Base-by-base conservation (phyloP, 371 early-diverging fungal genomes). In the Circinella umbellata region DNA sequence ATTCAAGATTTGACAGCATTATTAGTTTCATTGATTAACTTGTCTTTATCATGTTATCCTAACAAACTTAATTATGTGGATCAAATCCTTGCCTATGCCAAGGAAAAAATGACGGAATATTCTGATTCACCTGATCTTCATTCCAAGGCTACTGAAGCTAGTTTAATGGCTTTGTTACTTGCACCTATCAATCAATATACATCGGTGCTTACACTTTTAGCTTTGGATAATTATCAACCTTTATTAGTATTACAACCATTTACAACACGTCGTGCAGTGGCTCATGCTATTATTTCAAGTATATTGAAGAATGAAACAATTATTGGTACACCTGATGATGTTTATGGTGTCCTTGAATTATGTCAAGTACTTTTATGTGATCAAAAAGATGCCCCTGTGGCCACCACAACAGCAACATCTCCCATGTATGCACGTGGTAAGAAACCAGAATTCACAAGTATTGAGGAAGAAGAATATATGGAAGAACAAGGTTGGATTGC, bases 41-140 rank as follows among this genome's bases (percentile, higher is more conserved):
- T 98, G 64, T 92, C 96, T 17, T 78, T 98, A 17, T 93, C 94
- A 60, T 96, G 97, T 76, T 96, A 97, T 68, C 97, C 98, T 13
- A 93, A 93, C n/a, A 87, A 89, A 35, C 73, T 94, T 34, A 92
- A 88, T 48, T 92, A 95, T 67, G 92, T 96, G 3, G 96, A 96
- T 77, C 88, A 90, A 72, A 93, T 98, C 48, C 85, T 97, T 38
- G 92, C 89, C 4, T 96, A 93, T 82, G 92, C 95, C 37, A 90
- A 87, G 68, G 89, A 82, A 35, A 88, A 88, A 72, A 81, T 90
- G 37, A 73, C 77, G 18, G 86, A 88, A 11, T 86, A 82, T 64
- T 69, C 73, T 17, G 70, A 79, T 20, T 76, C 80, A 53, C 87
- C 91, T 11, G 91, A 87, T 34, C 76, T 89, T 4, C 86, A 89